Evolutionary conservation across 176 grass and related monocot species (phyloP).

Genomic region (Themeda triandra): DNA sequence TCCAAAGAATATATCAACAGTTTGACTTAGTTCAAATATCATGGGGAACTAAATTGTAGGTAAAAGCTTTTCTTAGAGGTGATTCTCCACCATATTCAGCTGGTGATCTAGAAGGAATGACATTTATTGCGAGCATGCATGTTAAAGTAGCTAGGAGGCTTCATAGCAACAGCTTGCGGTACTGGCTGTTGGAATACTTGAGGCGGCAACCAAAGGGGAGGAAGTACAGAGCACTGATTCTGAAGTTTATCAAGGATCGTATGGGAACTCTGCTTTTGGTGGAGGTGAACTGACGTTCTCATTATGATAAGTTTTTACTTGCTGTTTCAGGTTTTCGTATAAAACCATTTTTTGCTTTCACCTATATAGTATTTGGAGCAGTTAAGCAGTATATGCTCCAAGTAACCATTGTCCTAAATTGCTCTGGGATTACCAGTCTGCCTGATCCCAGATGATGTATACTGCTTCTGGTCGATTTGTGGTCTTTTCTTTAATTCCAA

Average conservation of each 20-base stretch:
- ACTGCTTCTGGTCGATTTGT: background rate
- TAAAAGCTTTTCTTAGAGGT: slow-evolving; percentile 93
- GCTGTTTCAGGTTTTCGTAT: background rate
- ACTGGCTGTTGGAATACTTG: slow-evolving; percentile 93
- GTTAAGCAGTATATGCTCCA: background rate
- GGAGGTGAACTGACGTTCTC: slow-evolving; percentile 55
- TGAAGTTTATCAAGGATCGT: slow-evolving; percentile 76
- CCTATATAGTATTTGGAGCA: background rate
- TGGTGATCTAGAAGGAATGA: slow-evolving; percentile 74
- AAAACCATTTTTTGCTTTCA: background rate
- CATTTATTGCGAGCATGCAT: slow-evolving; percentile 79
- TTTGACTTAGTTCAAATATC: background rate
- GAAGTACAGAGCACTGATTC: slow-evolving; percentile 66
- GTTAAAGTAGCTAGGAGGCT: slow-evolving; percentile 75
- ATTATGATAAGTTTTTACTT: slow-evolving; percentile 2
- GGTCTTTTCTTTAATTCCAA: background rate
- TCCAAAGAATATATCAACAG: background rate
- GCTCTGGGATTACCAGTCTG: background rate
- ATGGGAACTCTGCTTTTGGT: slow-evolving; percentile 68
- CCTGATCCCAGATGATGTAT: background rate
- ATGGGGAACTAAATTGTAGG: slow-evolving; percentile 38
- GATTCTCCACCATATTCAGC: slow-evolving; percentile 73
- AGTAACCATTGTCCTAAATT: background rate
- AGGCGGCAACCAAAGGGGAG: slow-evolving; percentile 70
- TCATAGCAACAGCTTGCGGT: slow-evolving; percentile 66